Conservation (phyloP, 2,329 filamentous ascomycete species). For the Magnaporthiopsis incrustans region DNA sequence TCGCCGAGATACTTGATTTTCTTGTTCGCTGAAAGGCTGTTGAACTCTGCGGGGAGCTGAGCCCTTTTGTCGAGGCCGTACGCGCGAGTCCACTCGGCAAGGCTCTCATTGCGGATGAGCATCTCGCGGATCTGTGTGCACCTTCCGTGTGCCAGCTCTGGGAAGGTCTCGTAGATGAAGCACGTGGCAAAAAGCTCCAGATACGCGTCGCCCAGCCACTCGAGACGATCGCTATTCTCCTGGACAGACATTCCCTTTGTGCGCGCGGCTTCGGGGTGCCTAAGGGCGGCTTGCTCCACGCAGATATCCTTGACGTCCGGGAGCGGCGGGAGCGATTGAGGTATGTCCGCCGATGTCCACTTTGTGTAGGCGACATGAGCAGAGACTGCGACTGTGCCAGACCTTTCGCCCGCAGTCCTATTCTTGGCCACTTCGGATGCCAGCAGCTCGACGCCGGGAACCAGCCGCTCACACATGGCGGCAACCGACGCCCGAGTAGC, state of each 20-base stretch:
- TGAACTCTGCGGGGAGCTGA: slow-evolving; percentile 42
- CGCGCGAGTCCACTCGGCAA: slow-evolving; percentile 58
- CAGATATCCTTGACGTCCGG: slow-evolving; percentile 51
- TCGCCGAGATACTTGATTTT: slow-evolving; percentile 69
- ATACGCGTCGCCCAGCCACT: slow-evolving; percentile 80
- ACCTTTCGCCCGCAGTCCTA: not conserved
- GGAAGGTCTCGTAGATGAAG: slow-evolving; percentile 65
- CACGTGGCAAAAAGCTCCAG: slow-evolving; percentile 67
- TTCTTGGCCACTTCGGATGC: slow-evolving; percentile 2
- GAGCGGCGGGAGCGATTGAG: slow-evolving; percentile 43
- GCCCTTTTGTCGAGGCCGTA: slow-evolving; percentile 66
- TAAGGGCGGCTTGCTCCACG: slow-evolving; percentile 58
- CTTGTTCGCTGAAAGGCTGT: slow-evolving; percentile 24
- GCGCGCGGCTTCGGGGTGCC: slow-evolving; percentile 37
- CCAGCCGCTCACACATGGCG: slow-evolving; percentile 14
- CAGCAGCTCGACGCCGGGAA: slow-evolving; percentile 13
- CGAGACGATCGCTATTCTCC: slow-evolving; percentile 69
- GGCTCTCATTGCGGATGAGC: slow-evolving; percentile 71
- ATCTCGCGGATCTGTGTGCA: slow-evolving; percentile 70
- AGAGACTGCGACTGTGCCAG: slow-evolving; percentile 9
- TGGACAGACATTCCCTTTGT: slow-evolving; percentile 33
- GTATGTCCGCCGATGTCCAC: slow-evolving; percentile 44
- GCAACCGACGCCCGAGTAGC: not conserved
- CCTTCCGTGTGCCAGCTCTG: slow-evolving; percentile 55
- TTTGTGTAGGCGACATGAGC: slow-evolving; percentile 26